Evolutionary conservation across 139 green algal genomes (phyloP), one percentile per base, ranked within the genome.

Genomic region (Pseudopediastrum boryanum): DNA sequence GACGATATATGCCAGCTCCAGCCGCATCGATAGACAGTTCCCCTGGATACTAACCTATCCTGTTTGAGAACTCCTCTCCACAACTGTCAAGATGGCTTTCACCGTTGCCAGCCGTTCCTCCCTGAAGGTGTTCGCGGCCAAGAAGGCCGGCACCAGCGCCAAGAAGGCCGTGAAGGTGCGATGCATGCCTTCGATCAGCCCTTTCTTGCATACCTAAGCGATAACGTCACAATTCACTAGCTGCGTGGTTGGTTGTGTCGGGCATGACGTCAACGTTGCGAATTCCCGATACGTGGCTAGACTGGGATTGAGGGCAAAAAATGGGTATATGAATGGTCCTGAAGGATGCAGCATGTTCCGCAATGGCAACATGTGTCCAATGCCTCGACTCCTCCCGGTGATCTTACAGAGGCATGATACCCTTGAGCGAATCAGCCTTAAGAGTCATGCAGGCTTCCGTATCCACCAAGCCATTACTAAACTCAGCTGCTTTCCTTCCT

Each of bases 31-130:
- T n/a, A n/a, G n/a, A n/a, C n/a, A n/a, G n/a, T n/a, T n/a, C n/a
- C n/a, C n/a, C n/a, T n/a, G n/a, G n/a, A n/a, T n/a, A n/a, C n/a
- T n/a, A n/a, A n/a, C n/a, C n/a, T n/a, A n/a, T n/a, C n/a, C n/a
- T n/a, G n/a, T n/a, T n/a, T n/a, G n/a, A n/a, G n/a, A n/a, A n/a
- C n/a, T n/a, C n/a, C n/a, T n/a, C n/a, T n/a, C n/a, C n/a, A n/a
- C n/a, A n/a, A n/a, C 31, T 25, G 29, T 19, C 25, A 67, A 56
- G 39, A 77, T 77, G 70, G 70, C 70, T 33, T 77, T 77, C 70
- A 38, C 70, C 29, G 54, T 58, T n/a, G 70, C 70, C 43, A 56
- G 38, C 27, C 56, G 72, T 38, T 27, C 27, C 39, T 46, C 56
- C 72, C 61, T 43, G 36, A 58, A 71, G 56, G 41, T 43, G 41